Percentiles rank a stretch among this genome's conserved stretches.
phyloP scores from a whole-genome alignment of 1,284 basidiomycete genomes.

The Leccinum pallidistipes region DNA sequence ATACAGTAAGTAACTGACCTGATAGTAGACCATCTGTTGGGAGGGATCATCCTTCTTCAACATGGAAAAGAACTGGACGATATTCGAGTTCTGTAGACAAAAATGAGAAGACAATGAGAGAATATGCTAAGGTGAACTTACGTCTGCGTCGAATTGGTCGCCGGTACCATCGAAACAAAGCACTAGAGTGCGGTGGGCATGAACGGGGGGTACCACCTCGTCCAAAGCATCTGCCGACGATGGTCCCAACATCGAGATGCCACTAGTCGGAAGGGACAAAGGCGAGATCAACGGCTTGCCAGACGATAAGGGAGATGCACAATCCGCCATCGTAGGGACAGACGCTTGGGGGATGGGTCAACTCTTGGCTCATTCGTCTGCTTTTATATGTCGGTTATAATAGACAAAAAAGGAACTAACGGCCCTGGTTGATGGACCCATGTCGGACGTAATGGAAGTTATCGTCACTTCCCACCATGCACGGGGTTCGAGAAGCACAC shows the following conservation, averaged over 20 bases:
- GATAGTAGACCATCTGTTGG: slow-evolving; percentile 59
- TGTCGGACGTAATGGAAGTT: slow-evolving; percentile 1
- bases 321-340: slow-evolving; percentile 13
- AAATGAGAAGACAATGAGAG: background rate
- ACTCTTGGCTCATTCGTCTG: background rate
- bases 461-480: slow-evolving; percentile 3
- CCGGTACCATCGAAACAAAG: slow-evolving; percentile 60
- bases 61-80: slow-evolving; percentile 51
- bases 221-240: slow-evolving; percentile 12
- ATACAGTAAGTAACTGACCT: slow-evolving; percentile 36
- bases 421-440: slow-evolving; percentile 11
- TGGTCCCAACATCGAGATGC: background rate
- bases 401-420: slow-evolving; percentile 5
- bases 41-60: slow-evolving; percentile 50
- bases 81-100: slow-evolving; percentile 43
- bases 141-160: slow-evolving; percentile 57
- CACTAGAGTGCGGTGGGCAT: slow-evolving; percentile 44
- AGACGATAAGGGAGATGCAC: background rate
- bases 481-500: background rate
- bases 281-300: slow-evolving; percentile 10
- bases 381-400: slow-evolving; percentile 4
- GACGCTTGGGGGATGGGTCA: background rate
- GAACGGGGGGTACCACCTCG: slow-evolving; percentile 37
- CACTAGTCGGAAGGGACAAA: slow-evolving; percentile 1
- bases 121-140: slow-evolving; percentile 25